These are phyloP conservation scores for Podosphaera xanthii DNA, from an alignment of 2,329 filamentous ascomycete species.

Conservation along the genomic window DNA sequence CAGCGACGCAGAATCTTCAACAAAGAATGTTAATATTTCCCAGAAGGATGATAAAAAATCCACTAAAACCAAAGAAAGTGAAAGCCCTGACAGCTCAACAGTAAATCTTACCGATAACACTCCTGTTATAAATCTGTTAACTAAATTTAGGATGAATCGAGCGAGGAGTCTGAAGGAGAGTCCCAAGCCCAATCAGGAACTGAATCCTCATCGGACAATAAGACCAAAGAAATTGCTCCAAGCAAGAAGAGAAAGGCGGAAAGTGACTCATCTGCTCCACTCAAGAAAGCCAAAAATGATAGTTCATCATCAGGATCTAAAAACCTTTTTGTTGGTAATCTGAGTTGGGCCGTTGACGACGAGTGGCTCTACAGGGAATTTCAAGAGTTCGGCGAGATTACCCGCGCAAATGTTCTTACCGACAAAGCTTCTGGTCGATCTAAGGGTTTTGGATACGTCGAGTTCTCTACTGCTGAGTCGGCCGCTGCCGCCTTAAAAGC, in stretches of 20 bases:
- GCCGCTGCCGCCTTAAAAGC: constrained; percentile 39
- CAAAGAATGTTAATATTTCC: constrained; percentile 1
- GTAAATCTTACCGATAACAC: not conserved
- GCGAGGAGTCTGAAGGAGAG: constrained; percentile 7
- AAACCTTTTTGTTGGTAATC: constrained; percentile 50
- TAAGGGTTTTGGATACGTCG: constrained; percentile 55
- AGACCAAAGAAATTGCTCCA: constrained; percentile 11
- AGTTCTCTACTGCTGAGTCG: constrained; percentile 36
- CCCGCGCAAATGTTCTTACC: constrained; percentile 40
- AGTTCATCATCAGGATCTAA: constrained; percentile 22
- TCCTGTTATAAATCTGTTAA: not conserved
- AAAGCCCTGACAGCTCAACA: not conserved
- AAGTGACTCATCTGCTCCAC: constrained; percentile 19
- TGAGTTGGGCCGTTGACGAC: constrained; percentile 57
- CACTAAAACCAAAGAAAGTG: not conserved
- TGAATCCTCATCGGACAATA: constrained; percentile 5
- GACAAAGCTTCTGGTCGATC: constrained; percentile 43
- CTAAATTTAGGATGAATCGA: too few relatives aligned
- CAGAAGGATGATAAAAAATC: constrained; percentile 2
- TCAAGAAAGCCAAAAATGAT: constrained; percentile 31
- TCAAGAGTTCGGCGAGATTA: constrained; percentile 41
- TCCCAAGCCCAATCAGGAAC: constrained; percentile 8
- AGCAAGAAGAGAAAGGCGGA: constrained; percentile 39
- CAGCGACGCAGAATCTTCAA: constrained; percentile 6
- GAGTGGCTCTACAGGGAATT: constrained; percentile 49